These are phyloP conservation scores for Umbelopsis vinacea DNA, from an alignment of 192 early-diverging fungal genomes.

Conservation along the genomic window DNA sequence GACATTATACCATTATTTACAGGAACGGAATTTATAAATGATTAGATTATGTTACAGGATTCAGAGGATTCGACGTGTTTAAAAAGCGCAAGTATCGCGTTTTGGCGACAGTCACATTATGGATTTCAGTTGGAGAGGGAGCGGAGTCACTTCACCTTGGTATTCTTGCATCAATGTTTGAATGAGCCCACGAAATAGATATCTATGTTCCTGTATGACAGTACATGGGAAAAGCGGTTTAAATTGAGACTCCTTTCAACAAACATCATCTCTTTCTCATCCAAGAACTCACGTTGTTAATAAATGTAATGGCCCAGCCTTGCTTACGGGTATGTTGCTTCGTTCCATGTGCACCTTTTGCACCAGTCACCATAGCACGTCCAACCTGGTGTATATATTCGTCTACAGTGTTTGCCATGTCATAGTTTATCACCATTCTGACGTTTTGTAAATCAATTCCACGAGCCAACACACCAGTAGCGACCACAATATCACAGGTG, in stretches of 20 bases:
- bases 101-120: constrained; percentile 4
- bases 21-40: not conserved
- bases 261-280: too few species aligned
- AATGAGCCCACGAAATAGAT: constrained; percentile 49
- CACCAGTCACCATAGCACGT: constrained; percentile 40
- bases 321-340: constrained; percentile 25
- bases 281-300: constrained; percentile 48
- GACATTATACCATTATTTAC: constrained; percentile 2
- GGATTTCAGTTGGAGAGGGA: constrained; percentile 46
- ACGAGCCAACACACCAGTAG: constrained; percentile 57
- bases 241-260: too few species aligned
- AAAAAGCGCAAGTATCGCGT: not conserved
- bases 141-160: constrained; percentile 49
- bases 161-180: constrained; percentile 46
- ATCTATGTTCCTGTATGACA: constrained; percentile 44
- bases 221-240: not conserved
- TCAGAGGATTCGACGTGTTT: not conserved
- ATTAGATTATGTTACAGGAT: not conserved
- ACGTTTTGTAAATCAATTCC: constrained; percentile 56
- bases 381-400: constrained; percentile 64
- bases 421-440: constrained; percentile 58
- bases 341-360: constrained; percentile 1
- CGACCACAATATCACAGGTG: constrained; percentile 47
- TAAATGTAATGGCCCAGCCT: constrained; percentile 63
- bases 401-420: constrained; percentile 59